These are phyloP conservation scores for Penicillium paradoxum DNA, from an alignment of 495 filamentous ascomycete genomes.

Conservation along the genomic window DNA sequence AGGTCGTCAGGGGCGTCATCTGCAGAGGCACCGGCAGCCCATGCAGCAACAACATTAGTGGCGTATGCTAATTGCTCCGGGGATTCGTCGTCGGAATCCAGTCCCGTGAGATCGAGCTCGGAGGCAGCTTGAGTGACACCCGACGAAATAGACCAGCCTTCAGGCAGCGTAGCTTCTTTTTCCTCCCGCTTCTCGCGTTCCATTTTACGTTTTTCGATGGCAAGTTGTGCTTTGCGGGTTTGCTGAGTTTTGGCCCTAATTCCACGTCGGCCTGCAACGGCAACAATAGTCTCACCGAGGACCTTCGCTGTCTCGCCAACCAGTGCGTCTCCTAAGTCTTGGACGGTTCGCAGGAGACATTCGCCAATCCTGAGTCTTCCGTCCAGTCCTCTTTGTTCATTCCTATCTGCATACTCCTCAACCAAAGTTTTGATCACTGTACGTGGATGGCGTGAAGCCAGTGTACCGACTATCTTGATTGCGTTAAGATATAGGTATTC, in stretches of 20 bases:
- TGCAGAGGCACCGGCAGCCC: conserved; percentile 58
- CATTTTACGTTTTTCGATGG: conserved; percentile 40
- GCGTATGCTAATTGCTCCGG: conserved; percentile 51
- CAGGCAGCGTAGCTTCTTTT: conserved; percentile 23
- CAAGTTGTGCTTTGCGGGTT: conserved; percentile 43
- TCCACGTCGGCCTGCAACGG: conserved; percentile 60
- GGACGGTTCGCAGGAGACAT: conserved; percentile 61
- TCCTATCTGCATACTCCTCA: conserved; percentile 62
- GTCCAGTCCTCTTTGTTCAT: conserved; percentile 56
- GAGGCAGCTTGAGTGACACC: conserved; percentile 1
- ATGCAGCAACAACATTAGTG: conserved; percentile 64
- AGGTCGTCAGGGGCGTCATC: conserved; percentile 63
- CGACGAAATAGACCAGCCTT: conserved; percentile 33
- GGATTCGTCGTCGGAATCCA: conserved; percentile 39
- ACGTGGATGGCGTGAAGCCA: conserved; percentile 60
- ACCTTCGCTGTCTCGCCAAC: conserved; percentile 51
- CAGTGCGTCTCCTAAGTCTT: conserved; percentile 59
- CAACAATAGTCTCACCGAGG: conserved; percentile 59
- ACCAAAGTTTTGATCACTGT: conserved; percentile 61
- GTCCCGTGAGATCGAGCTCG: conserved; percentile 10
- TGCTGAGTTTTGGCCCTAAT: conserved; percentile 51
- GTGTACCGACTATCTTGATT: conserved; percentile 61
- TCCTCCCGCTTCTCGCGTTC: conserved; percentile 42
- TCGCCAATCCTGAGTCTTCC: conserved; percentile 69
- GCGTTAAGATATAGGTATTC: conserved; percentile 71